phyloP scores from a whole-genome alignment of 2,329 filamentous ascomycete species.

The Dactylellina haptotyla region DNA sequence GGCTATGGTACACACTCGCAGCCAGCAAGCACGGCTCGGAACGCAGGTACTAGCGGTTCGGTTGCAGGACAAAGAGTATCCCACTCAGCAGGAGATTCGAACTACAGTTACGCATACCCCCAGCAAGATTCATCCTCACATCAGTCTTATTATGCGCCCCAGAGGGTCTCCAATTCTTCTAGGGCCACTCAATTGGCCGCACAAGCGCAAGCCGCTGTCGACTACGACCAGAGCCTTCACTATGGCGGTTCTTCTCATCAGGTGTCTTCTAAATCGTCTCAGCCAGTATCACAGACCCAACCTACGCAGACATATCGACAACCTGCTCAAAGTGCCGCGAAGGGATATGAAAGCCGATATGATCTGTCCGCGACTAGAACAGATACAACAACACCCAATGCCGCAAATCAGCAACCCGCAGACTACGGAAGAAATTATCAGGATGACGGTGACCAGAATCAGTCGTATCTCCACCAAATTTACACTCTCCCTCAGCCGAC shows the following conservation, averaged over 20 bases:
- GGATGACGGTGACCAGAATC: constrained; percentile 33
- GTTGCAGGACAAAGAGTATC: not conserved
- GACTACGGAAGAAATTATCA: constrained; percentile 28
- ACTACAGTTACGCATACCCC: constrained; percentile 28
- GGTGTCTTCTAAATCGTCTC: not conserved
- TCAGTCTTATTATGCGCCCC: constrained; percentile 1
- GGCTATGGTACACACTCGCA: constrained; percentile 30
- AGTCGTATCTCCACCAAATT: constrained; percentile 18
- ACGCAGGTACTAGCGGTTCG: not conserved
- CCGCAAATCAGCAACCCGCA: constrained; percentile 10
- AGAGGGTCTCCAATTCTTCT: constrained; percentile 8
- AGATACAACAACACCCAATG: not conserved
- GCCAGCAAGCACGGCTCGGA: constrained; percentile 10
- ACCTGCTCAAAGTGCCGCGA: constrained; percentile 12
- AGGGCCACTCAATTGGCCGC: not conserved
- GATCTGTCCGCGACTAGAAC: not conserved
- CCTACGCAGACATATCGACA: constrained; percentile 4
- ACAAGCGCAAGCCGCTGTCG: not conserved
- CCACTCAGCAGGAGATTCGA: not conserved
- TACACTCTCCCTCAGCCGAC: constrained; percentile 37
- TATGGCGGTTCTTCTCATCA: constrained; percentile 16
- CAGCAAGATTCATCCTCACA: not conserved
- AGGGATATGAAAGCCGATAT: constrained; percentile 6
- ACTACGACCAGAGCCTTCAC: not conserved
- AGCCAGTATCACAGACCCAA: not conserved